Percentiles rank a stretch among this genome's conserved stretches.
Conservation (phyloP, 2,329 filamentous ascomycete genomes). For the Xylaria sp. region DNA sequence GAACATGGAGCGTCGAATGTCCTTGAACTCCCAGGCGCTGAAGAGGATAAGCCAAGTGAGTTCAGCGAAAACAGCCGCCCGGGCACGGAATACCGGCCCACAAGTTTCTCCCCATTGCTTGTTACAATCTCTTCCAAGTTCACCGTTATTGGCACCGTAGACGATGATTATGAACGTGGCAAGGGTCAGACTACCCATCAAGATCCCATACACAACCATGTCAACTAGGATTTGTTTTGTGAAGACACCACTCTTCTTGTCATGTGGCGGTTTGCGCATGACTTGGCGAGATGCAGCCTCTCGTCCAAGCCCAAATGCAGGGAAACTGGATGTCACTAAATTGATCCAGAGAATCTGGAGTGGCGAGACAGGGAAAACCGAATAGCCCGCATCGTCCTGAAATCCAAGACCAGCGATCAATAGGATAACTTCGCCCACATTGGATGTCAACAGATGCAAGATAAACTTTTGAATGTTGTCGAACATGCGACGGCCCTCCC, state of each 20-base stretch:
- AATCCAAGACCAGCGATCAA: constrained; percentile 85
- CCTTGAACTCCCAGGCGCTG: constrained; percentile 82
- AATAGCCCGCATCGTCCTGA: constrained; percentile 75
- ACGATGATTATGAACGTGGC: constrained; percentile 74
- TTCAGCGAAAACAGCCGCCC: constrained; percentile 78
- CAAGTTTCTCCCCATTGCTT: constrained; percentile 66
- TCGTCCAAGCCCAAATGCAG: constrained; percentile 87
- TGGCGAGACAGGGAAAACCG: constrained; percentile 86
- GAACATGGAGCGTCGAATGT: constrained; percentile 78
- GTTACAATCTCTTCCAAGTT: constrained; percentile 73
- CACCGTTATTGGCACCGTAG: constrained; percentile 65
- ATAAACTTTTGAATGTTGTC: constrained; percentile 93
- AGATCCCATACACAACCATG: constrained; percentile 81
- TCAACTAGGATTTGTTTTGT: constrained; percentile 81
- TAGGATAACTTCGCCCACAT: constrained; percentile 85
- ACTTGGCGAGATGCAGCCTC: constrained; percentile 80
- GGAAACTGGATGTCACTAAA: constrained; percentile 88
- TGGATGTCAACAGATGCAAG: constrained; percentile 80
- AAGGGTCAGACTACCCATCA: constrained; percentile 78
- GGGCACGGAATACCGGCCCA: constrained; percentile 72
- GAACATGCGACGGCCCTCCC: constrained; percentile 85
- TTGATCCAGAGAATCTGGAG: constrained; percentile 95
- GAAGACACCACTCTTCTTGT: constrained; percentile 76
- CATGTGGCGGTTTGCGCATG: constrained; percentile 82
- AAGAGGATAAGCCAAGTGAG: constrained; percentile 80